A percentile compares a stretch with the other conserved stretches of the same genome.
Conservation (phyloP, 805 yeast genomes). For the Candida dajiaensis region DNA sequence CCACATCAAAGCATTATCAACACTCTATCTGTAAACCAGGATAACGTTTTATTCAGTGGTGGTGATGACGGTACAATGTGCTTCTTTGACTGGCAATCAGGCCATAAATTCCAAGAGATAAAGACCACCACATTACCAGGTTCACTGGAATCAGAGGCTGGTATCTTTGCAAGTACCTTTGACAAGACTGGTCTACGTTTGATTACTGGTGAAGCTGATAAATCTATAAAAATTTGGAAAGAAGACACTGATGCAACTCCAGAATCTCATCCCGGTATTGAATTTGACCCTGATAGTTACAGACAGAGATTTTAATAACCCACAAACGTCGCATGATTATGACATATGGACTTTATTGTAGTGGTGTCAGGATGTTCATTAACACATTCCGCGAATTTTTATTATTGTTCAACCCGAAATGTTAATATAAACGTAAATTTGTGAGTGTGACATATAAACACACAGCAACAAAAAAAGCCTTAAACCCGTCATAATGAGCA, state of each 20-base stretch:
- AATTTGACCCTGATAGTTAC: slow-evolving; percentile 17
- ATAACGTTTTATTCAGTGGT: slow-evolving; percentile 70
- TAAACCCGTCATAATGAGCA: neutral
- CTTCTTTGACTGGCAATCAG: slow-evolving; percentile 73
- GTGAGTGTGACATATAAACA: neutral
- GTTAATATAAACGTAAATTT: no score
- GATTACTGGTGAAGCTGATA: slow-evolving; percentile 88
- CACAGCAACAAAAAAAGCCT: neutral
- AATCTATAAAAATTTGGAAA: slow-evolving; percentile 73
- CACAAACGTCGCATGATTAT: neutral
- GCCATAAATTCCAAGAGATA: slow-evolving; percentile 52
- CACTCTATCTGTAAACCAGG: slow-evolving; percentile 55
- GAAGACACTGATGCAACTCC: slow-evolving; percentile 32
- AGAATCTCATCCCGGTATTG: slow-evolving; percentile 21
- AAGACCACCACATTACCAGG: slow-evolving; percentile 62
- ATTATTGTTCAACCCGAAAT: neutral
- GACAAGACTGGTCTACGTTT: slow-evolving; percentile 77
- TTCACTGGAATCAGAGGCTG: slow-evolving; percentile 56
- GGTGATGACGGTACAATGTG: slow-evolving; percentile 76
- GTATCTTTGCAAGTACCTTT: slow-evolving; percentile 65
- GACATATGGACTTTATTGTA: neutral
- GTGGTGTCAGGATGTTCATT: slow-evolving; percentile 2
- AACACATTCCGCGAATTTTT: neutral
- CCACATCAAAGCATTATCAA: slow-evolving; percentile 52
- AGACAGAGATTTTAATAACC: slow-evolving; percentile 13